Conservation (phyloP, 2,329 filamentous ascomycete genomes). For the Coniella lustricola region DNA sequence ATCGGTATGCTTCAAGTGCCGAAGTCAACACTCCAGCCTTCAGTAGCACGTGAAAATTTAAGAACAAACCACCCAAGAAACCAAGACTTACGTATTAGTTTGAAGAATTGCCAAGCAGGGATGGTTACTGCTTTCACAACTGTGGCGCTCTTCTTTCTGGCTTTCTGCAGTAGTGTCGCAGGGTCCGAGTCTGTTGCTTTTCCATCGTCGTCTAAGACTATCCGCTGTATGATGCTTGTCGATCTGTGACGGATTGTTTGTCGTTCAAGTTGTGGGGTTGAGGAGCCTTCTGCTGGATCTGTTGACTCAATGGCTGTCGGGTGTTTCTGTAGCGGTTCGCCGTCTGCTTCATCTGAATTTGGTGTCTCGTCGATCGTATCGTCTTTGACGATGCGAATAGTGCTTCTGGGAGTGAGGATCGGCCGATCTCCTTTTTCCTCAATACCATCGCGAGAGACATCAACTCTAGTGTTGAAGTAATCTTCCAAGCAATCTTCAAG, state of each 20-base stretch:
- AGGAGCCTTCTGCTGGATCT: conserved; percentile 16
- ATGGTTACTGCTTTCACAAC: conserved; percentile 79
- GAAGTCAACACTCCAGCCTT: neutral
- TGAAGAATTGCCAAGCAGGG: conserved; percentile 97
- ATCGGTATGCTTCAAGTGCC: neutral
- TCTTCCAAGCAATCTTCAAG: conserved; percentile 87
- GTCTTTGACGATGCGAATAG: conserved; percentile 28
- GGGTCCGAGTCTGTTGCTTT: conserved; percentile 36
- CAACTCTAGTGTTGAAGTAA: conserved; percentile 91
- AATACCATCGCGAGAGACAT: conserved; percentile 68
- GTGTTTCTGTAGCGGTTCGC: conserved; percentile 26
- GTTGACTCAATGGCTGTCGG: conserved; percentile 25
- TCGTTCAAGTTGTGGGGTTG: conserved; percentile 21
- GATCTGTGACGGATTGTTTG: conserved; percentile 40
- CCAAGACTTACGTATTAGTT: conserved; percentile 65
- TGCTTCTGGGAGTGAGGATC: conserved; percentile 23
- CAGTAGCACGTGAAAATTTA: neutral
- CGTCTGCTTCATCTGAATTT: conserved; percentile 17
- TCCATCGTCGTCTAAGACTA: conserved; percentile 46
- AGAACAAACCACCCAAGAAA: too few species aligned
- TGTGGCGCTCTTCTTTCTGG: conserved; percentile 40
- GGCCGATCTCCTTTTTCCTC: conserved; percentile 37
- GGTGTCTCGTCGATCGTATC: conserved; percentile 8
- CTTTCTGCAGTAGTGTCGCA: conserved; percentile 35
- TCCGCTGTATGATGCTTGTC: conserved; percentile 55